A percentile compares a stretch with the other conserved stretches of the same genome.
These are phyloP conservation scores for Dactylellina leptospora DNA, from an alignment of 2,329 filamentous ascomycete species.

Conservation along the genomic window DNA sequence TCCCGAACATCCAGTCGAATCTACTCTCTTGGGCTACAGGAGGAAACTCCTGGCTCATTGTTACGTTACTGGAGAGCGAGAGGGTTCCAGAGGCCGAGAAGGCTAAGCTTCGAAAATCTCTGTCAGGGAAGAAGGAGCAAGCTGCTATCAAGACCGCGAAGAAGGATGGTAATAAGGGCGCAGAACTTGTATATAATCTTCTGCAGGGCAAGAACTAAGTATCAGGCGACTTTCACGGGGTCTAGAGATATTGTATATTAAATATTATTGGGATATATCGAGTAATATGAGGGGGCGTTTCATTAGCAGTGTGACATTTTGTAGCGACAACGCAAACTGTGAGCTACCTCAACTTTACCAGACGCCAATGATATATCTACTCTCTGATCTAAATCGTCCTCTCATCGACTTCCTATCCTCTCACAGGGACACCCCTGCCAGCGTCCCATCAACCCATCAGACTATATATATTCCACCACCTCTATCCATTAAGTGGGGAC, in stretches of 20 bases:
- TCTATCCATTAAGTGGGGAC: no score
- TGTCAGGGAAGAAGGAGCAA: constrained; percentile 42
- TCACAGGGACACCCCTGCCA: no score
- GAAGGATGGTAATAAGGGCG: constrained; percentile 60
- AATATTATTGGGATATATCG: not conserved
- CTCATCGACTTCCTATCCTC: no score
- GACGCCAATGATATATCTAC: no score
- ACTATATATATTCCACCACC: no score
- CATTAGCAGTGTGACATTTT: constrained; percentile 16
- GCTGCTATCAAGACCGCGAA: constrained; percentile 74
- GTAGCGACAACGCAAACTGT: constrained; percentile 12
- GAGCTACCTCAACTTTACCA: no score
- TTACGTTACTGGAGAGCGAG: constrained; percentile 74
- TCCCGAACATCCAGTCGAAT: constrained; percentile 77
- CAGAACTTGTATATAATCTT: constrained; percentile 38
- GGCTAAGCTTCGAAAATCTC: constrained; percentile 64
- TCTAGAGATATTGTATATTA: constrained; percentile 20
- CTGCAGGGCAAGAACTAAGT: constrained; percentile 28
- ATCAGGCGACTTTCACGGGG: not conserved
- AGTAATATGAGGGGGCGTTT: not conserved
- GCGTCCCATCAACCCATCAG: no score
- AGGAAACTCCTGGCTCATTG: constrained; percentile 83
- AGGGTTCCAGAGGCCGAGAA: constrained; percentile 70
- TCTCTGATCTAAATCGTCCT: no score
- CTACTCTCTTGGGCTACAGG: constrained; percentile 86